phyloP scores from a whole-genome alignment of 2,329 filamentous ascomycete species.

The Fusarium oxysporum region DNA sequence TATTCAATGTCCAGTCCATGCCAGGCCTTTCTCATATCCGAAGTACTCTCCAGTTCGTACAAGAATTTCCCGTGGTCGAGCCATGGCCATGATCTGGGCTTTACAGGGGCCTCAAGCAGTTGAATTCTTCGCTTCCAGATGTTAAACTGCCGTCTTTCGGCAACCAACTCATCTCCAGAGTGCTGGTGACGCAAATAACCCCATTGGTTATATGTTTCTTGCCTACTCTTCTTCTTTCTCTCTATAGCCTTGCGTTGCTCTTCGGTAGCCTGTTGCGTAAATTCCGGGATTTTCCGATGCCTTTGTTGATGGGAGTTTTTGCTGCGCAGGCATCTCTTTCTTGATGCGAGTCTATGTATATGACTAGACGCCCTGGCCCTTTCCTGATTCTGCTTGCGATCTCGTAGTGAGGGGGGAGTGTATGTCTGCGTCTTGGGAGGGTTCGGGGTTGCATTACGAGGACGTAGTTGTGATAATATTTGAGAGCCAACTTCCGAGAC shows the following conservation, averaged over 20 bases:
- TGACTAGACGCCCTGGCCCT: not conserved
- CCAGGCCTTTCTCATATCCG: conserved; percentile 52
- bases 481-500: conserved; percentile 10
- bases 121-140: conserved; percentile 47
- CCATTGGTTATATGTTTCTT: conserved; percentile 46
- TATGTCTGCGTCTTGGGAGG: conserved; percentile 1
- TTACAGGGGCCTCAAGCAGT: conserved; percentile 31
- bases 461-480: conserved; percentile 35
- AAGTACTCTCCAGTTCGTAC: conserved; percentile 44
- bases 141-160: conserved; percentile 42
- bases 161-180: conserved; percentile 36
- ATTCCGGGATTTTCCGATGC: not conserved
- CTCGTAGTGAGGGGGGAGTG: not conserved
- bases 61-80: conserved; percentile 46
- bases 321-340: not conserved
- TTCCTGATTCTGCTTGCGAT: not conserved
- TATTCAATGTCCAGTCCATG: conserved; percentile 40
- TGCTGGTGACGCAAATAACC: conserved; percentile 48
- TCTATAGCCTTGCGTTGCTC: not conserved
- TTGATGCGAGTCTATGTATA: not conserved
- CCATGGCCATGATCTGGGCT: conserved; percentile 43
- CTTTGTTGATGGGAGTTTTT: not conserved
- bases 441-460: conserved; percentile 12
- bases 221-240: conserved; percentile 8
- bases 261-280: conserved; percentile 5